Evolutionary conservation across 768 basidiomycete genomes (phyloP).

Genomic region (Leccinellum rugosiceps): DNA sequence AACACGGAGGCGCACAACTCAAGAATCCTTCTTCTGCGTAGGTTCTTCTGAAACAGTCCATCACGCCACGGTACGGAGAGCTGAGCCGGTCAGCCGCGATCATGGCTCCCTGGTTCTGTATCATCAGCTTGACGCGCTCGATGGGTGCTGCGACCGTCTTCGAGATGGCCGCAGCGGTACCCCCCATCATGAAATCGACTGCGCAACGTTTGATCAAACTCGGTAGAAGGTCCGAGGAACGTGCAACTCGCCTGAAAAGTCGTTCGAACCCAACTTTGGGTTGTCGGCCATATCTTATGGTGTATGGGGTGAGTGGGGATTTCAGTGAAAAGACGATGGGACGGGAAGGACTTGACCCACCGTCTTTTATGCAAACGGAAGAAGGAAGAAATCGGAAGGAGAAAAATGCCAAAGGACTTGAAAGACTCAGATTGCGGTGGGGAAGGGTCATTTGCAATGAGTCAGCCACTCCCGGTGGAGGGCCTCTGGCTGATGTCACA

Average conservation of each 20-base stretch:
- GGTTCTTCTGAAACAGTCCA: constrained; percentile 34
- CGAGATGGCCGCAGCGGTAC: constrained; percentile 34
- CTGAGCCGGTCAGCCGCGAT: constrained; percentile 35
- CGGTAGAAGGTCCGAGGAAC: neutral
- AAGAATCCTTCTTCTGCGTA: constrained; percentile 36
- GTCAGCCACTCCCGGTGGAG: neutral
- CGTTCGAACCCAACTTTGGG: constrained; percentile 5
- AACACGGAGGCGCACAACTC: constrained; percentile 29
- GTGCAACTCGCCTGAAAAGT: constrained; percentile 17
- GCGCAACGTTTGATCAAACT: constrained; percentile 1
- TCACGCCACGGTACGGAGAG: constrained; percentile 36
- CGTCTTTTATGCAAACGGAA: constrained; percentile 8
- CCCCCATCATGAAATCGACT: constrained; percentile 40
- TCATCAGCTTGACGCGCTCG: constrained; percentile 39
- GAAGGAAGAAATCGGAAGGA: constrained; percentile 17
- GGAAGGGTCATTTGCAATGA: neutral
- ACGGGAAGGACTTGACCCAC: too few relatives aligned
- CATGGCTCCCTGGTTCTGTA: constrained; percentile 41
- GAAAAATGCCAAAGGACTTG: neutral
- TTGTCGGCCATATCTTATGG: constrained; percentile 5
- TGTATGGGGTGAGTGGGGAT: constrained; percentile 20
- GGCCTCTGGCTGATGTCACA: too few relatives aligned
- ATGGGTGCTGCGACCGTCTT: constrained; percentile 41
- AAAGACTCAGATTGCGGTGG: neutral
- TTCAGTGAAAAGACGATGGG: neutral